Conservation (phyloP, 495 filamentous ascomycete species). For the Podospora pseudoanserina region DNA sequence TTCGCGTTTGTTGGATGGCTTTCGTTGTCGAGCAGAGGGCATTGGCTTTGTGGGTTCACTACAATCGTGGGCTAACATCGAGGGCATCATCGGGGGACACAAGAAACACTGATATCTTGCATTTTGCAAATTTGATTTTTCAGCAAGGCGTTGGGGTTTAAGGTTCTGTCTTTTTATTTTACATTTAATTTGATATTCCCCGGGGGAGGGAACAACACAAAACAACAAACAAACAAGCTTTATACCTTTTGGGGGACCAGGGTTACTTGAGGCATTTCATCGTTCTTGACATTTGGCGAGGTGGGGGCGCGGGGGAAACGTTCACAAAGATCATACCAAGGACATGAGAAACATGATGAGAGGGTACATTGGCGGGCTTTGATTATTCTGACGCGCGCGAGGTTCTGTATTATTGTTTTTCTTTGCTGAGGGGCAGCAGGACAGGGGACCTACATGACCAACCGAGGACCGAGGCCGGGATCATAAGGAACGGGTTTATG, state of each 20-base stretch:
- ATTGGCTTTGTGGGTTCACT: not conserved
- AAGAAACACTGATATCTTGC: conserved; percentile 1
- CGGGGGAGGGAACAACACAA: not conserved
- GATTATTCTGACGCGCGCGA: not conserved
- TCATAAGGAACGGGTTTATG: not conserved
- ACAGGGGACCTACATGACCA: not conserved
- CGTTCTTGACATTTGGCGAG: not conserved
- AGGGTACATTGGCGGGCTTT: not conserved
- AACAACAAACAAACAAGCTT: conserved; percentile 1
- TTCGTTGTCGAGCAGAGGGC: not conserved
- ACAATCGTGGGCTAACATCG: not conserved
- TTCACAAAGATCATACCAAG: not conserved
- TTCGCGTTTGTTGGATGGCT: not conserved
- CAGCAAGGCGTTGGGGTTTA: conserved; percentile 29
- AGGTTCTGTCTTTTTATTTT: conserved; percentile 14
- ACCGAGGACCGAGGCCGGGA: not conserved
- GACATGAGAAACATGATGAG: not conserved
- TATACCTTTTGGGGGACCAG: not conserved
- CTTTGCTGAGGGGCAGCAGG: no score
- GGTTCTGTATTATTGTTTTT: not conserved
- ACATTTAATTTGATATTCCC: not conserved
- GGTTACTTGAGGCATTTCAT: not conserved
- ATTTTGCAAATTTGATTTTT: conserved; percentile 22
- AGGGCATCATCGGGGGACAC: not conserved
- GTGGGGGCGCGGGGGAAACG: not conserved